Evolutionary conservation across 163 green algal species (phyloP).

Genomic region (Smithsoniella earleae): DNA sequence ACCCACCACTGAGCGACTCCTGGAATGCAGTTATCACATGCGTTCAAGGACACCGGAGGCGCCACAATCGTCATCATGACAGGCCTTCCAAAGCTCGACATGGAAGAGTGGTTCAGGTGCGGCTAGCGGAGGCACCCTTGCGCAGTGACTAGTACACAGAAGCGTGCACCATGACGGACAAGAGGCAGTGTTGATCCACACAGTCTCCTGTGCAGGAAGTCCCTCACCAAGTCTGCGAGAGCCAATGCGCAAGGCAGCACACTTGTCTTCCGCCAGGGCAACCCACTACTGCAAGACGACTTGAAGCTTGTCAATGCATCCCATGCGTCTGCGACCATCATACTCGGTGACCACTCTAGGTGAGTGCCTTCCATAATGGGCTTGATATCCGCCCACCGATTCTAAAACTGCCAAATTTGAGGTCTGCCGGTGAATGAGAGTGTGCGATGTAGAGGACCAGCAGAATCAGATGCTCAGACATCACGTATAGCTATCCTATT

Average conservation of each 20-base stretch:
- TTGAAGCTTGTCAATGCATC: conserved; percentile 37
- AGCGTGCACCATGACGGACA: conserved; percentile 33
- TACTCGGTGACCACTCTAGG: conserved; percentile 40
- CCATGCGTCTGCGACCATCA: conserved; percentile 34
- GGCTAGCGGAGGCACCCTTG: conserved; percentile 31
- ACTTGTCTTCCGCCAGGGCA: conserved; percentile 44
- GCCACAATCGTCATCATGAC: conserved; percentile 40
- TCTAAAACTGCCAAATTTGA: too few relatives aligned
- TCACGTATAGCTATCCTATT: conserved; percentile 1
- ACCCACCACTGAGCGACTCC: background rate
- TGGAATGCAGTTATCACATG: conserved; percentile 34
- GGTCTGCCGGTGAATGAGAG: too few relatives aligned
- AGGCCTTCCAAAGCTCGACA: conserved; percentile 42
- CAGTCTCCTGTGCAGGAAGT: conserved; percentile 10
- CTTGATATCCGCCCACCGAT: too few relatives aligned
- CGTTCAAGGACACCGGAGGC: conserved; percentile 35
- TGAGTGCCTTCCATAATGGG: background rate
- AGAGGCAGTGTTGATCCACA: background rate
- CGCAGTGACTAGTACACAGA: too few relatives aligned
- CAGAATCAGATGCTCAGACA: conserved; percentile 2
- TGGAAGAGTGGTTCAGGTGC: conserved; percentile 40
- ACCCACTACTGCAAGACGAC: conserved; percentile 34
- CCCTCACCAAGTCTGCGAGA: background rate
- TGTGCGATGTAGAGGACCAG: background rate
- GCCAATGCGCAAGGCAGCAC: conserved; percentile 32